phyloP scores from a whole-genome alignment of 352 stramenopile species.

The Pythium pyrilobum region DNA sequence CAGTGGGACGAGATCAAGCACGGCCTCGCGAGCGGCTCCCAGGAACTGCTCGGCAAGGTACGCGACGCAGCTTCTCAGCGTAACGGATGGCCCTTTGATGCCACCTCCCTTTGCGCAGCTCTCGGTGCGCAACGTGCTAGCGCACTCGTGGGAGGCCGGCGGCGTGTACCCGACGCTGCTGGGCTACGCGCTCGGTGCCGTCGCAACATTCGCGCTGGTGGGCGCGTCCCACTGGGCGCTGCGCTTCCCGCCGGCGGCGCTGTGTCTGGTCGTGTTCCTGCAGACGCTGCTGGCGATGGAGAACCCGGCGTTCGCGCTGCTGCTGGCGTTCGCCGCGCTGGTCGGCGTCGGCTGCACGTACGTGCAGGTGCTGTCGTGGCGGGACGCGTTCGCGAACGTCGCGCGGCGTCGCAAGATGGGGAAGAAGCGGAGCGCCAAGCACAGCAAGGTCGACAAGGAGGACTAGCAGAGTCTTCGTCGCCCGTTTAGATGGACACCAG shows the following conservation, averaged over 20 bases:
- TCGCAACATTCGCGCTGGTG: constrained; percentile 34
- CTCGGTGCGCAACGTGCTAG: constrained; percentile 34
- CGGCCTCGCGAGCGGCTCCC: neutral
- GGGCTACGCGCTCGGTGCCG: constrained; percentile 44
- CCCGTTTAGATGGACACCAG: no score
- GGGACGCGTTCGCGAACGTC: constrained; percentile 46
- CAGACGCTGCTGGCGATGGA: constrained; percentile 16
- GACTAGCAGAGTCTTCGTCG: constrained; percentile 21
- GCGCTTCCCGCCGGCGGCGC: constrained; percentile 1
- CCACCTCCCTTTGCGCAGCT: constrained; percentile 22
- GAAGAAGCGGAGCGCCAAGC: constrained; percentile 7
- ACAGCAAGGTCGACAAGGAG: constrained; percentile 24
- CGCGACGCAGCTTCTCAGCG: neutral
- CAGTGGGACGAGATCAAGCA: constrained; percentile 14
- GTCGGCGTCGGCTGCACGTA: constrained; percentile 52
- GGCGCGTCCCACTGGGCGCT: constrained; percentile 23
- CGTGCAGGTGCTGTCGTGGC: constrained; percentile 45
- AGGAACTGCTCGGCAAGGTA: constrained; percentile 20
- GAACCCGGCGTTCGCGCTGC: constrained; percentile 18
- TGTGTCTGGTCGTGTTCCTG: constrained; percentile 11
- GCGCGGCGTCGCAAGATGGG: constrained; percentile 15
- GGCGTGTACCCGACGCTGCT: constrained; percentile 54
- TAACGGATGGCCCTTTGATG: neutral
- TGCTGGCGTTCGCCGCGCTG: constrained; percentile 35
- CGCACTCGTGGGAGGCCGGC: constrained; percentile 46